Conservation (phyloP, 2,329 filamentous ascomycete species). For the Diaporthe capsici region DNA sequence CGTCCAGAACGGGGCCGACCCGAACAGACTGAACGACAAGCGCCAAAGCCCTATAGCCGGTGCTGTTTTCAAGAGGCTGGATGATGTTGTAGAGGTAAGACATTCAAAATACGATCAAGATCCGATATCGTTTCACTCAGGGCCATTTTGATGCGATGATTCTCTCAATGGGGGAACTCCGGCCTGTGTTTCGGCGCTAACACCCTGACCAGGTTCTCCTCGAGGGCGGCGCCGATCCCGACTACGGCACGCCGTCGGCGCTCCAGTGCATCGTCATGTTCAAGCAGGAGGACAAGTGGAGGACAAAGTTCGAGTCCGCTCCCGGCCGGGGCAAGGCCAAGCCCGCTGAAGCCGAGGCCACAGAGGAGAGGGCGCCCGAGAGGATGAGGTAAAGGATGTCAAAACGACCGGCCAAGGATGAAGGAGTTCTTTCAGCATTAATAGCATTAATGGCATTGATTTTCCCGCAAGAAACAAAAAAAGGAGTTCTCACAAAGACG, state of each 20-base stretch:
- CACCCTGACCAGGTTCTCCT: slow-evolving; percentile 56
- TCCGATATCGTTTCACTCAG: neutral
- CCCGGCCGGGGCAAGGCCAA: slow-evolving; percentile 61
- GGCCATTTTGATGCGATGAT: neutral
- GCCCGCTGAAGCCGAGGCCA: neutral
- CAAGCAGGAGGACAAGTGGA: slow-evolving; percentile 66
- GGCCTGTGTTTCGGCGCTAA: neutral
- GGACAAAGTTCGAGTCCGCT: slow-evolving; percentile 63
- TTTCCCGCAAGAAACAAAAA: neutral
- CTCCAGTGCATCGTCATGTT: slow-evolving; percentile 65
- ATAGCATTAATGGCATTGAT: neutral
- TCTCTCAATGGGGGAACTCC: too few species aligned
- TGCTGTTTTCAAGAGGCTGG: slow-evolving; percentile 80
- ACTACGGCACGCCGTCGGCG: slow-evolving; percentile 64
- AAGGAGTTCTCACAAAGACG: neutral
- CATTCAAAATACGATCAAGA: neutral
- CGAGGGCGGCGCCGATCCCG: slow-evolving; percentile 68
- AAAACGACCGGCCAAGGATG: neutral
- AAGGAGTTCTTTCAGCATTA: neutral
- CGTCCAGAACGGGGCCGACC: slow-evolving; percentile 73
- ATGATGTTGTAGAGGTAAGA: slow-evolving; percentile 71
- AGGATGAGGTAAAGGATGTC: slow-evolving; percentile 2
- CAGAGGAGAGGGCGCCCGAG: slow-evolving; percentile 20
- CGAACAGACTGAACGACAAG: slow-evolving; percentile 77
- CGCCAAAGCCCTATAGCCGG: slow-evolving; percentile 80